Conservation (phyloP, 352 stramenopile species). For the Phytophthora macrochlamydospora region DNA sequence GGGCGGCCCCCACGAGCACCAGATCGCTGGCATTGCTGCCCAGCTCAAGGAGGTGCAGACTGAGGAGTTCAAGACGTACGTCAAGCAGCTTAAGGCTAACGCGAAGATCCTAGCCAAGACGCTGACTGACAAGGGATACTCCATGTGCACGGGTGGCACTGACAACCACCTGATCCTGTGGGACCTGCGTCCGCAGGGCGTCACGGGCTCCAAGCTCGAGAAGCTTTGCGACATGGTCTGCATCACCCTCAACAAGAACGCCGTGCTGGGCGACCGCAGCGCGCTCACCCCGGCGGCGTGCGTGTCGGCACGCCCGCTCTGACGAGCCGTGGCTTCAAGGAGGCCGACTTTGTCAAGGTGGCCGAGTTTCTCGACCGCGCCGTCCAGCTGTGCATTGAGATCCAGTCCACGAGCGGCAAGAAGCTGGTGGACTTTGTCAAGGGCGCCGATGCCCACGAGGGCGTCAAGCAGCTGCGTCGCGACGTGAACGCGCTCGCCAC, state of each 20-base stretch:
- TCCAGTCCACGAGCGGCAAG: constrained; percentile 92
- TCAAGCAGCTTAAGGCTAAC: constrained; percentile 95
- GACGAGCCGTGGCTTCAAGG: constrained; percentile 97
- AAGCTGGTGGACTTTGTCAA: constrained; percentile 94
- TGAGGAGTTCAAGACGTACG: constrained; percentile 98
- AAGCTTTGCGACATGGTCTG: constrained; percentile 97
- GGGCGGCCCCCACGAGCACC: constrained; percentile 97
- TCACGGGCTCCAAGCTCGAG: constrained; percentile 99
- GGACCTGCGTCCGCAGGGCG: constrained; percentile 94
- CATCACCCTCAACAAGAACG: constrained; percentile 99
- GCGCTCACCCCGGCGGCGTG: constrained; percentile 95
- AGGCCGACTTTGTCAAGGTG: constrained; percentile 96
- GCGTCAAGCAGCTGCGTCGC: constrained; percentile 88
- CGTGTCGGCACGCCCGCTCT: constrained; percentile 96
- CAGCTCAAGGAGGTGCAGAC: constrained; percentile 98
- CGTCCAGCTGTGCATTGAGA: constrained; percentile 93
- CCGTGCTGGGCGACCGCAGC: constrained; percentile 95
- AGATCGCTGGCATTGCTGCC: constrained; percentile 98
- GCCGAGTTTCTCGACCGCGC: constrained; percentile 96
- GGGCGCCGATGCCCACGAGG: constrained; percentile 81
- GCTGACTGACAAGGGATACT: constrained; percentile 94
- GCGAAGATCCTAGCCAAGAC: constrained; percentile 92
- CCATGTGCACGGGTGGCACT: constrained; percentile 97
- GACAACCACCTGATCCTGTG: constrained; percentile 99
- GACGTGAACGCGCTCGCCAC: constrained; percentile 95